Evolutionary conservation across 805 yeast genomes (phyloP).

Genomic region (Clavispora santaluciae): DNA sequence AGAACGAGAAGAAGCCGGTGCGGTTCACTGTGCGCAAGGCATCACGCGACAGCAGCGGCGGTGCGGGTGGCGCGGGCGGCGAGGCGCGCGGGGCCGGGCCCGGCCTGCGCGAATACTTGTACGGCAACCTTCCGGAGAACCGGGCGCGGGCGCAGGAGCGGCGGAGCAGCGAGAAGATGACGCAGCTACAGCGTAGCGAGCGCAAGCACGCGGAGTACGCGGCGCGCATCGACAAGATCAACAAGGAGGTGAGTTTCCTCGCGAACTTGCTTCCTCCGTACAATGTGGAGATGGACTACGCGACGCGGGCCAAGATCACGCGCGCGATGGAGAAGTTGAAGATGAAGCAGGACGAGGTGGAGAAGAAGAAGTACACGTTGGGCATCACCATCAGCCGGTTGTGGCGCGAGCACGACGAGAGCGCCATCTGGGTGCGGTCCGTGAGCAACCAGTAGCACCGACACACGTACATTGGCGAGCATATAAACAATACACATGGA

Average conservation of each 20-base stretch:
- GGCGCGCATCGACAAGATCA: constrained; percentile 30
- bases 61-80: constrained; percentile 1
- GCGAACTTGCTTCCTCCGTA: constrained; percentile 38
- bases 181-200: constrained; percentile 19
- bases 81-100: not conserved
- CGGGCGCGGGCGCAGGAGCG: constrained; percentile 8
- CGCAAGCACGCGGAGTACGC: constrained; percentile 31
- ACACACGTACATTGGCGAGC: not conserved
- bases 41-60: constrained; percentile 10
- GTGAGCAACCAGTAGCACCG: constrained; percentile 8
- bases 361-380: constrained; percentile 36
- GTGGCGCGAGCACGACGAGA: constrained; percentile 40
- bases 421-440: constrained; percentile 38
- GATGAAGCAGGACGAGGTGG: constrained; percentile 37
- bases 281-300: constrained; percentile 40
- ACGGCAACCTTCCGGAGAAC: constrained; percentile 18
- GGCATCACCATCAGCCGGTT: constrained; percentile 40
- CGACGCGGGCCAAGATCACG: constrained; percentile 35
- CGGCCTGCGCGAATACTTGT: constrained; percentile 7
- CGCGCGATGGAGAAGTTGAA: constrained; percentile 37
- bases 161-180: constrained; percentile 7
- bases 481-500: not conserved
- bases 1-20: constrained; percentile 11
- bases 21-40: constrained; percentile 18
- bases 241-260: constrained; percentile 37